Evolutionary conservation across 331 rosid species (phyloP).

Genomic region (Pyrus hybrid): DNA sequence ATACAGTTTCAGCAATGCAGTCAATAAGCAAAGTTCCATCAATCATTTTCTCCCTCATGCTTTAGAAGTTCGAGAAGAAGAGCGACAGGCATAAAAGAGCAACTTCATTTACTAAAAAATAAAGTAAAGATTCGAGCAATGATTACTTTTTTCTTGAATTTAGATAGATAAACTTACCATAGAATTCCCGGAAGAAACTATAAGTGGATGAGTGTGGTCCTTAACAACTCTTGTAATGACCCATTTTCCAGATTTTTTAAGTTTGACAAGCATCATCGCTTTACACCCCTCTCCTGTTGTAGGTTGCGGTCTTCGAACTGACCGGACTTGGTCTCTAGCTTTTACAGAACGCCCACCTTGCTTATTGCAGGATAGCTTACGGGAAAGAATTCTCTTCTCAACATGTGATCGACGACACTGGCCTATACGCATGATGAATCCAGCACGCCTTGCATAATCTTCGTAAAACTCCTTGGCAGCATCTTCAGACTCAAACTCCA

Average conservation of each 20-base stretch:
- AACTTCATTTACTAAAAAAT: neutral
- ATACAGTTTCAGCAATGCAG: neutral
- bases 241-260: slow-evolving; percentile 31
- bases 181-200: slow-evolving; percentile 13
- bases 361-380: slow-evolving; percentile 30
- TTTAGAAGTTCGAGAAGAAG: neutral
- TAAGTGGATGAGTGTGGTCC: slow-evolving; percentile 33
- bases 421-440: slow-evolving; percentile 29
- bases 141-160: neutral
- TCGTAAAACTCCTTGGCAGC: slow-evolving; percentile 26
- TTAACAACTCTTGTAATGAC: slow-evolving; percentile 30
- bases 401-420: slow-evolving; percentile 28
- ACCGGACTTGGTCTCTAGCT: slow-evolving; percentile 3
- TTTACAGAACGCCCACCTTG: slow-evolving; percentile 25
- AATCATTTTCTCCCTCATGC: neutral
- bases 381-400: slow-evolving; percentile 31
- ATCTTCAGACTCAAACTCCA: slow-evolving; percentile 38
- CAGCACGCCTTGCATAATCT: slow-evolving; percentile 19
- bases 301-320: slow-evolving; percentile 15
- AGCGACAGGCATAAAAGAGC: neutral
- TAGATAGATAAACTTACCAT: slow-evolving; percentile 24
- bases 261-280: slow-evolving; percentile 38
- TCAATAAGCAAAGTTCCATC: neutral
- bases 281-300: slow-evolving; percentile 41
- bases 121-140: neutral